Evolutionary conservation across 495 filamentous ascomycete genomes (phyloP), one percentile per base, ranked within the genome.

Genomic region (Letharia lupina): DNA sequence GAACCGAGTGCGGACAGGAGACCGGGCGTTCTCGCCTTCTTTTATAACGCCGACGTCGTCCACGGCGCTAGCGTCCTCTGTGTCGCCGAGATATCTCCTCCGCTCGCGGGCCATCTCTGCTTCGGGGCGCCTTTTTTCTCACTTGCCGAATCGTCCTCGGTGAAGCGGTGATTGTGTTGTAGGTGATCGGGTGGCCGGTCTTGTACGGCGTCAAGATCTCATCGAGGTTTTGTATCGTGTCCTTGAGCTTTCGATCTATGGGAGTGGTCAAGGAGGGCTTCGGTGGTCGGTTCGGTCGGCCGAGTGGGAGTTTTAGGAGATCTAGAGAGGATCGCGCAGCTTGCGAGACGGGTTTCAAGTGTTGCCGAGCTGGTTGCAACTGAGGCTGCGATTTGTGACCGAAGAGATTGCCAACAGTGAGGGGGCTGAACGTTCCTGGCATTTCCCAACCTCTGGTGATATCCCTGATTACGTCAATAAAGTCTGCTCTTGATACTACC

Each of bases 371-470:
- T 1, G 28, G 5, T 1, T 7, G 5, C 41, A 71, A 69, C 79
- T 79, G 82, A 0, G 75, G 78, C 0, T 54, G 56, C 10, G 70
- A 79, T 61, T 83, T 78, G 40, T 81, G 72, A 1, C 44, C 65
- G 56, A 82, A 82, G 0, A 83, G 63, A 13, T 81, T 77, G 3
- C 69, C 67, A 2, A 83, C 73, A 16, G 82, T 70, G 39, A 81
- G 66, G 0, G 80, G 81, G 48, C 79, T 80, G 70, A 80, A 81
- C 4, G 74, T 79, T 1, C 80, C 79, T 0, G 78, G 77, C n/a
- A 83, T 68, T 64, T 82, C 80, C 8, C 76, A 70, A 1, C 81
- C 80, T 1, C 73, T 74, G 11, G 72, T 80, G 57, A 69, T 70
- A 56, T 73, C 47, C 37, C 72, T 61, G 31, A 82, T 77, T 58